phyloP scores from a whole-genome alignment of 768 basidiomycete genomes.

The Boletus rufocinnamomeus region DNA sequence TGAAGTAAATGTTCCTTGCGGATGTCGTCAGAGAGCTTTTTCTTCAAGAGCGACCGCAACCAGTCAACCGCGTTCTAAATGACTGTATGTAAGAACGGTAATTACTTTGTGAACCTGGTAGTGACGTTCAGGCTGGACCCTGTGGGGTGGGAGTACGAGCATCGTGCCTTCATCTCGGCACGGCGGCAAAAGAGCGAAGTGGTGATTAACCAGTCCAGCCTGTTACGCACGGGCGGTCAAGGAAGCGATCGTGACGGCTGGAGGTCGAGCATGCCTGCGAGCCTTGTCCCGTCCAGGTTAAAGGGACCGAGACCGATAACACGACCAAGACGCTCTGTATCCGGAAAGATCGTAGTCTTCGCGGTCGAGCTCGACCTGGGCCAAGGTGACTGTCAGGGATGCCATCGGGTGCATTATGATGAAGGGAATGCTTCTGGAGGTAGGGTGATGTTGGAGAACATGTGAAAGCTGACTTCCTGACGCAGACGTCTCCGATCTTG shows the following conservation, averaged over 20 bases:
- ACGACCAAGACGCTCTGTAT: neutral
- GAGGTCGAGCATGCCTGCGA: neutral
- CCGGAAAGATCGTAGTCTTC: neutral
- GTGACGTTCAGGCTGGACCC: constrained; percentile 21
- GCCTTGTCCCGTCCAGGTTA: neutral
- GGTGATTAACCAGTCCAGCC: neutral
- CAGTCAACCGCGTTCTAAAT: constrained; percentile 20
- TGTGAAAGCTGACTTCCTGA: constrained; percentile 33
- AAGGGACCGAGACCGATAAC: neutral
- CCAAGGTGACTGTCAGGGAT: constrained; percentile 26
- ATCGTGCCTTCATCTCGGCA: constrained; percentile 26
- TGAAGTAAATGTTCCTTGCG: constrained; percentile 26
- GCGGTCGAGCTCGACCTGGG: constrained; percentile 10
- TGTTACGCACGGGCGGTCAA: neutral
- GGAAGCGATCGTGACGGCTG: neutral
- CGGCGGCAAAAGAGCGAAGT: neutral
- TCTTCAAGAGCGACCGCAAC: constrained; percentile 24
- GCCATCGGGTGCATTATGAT: neutral
- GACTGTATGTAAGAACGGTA: constrained; percentile 19
- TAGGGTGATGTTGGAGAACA: constrained; percentile 35
- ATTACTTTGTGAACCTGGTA: constrained; percentile 18
- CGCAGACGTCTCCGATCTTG: constrained; percentile 8
- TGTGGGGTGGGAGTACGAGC: constrained; percentile 28
- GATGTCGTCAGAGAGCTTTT: neutral
- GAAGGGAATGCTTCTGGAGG: constrained; percentile 27